phyloP scores from a whole-genome alignment of 179 eudicot genomes.

The Patellifolia procumbens region DNA sequence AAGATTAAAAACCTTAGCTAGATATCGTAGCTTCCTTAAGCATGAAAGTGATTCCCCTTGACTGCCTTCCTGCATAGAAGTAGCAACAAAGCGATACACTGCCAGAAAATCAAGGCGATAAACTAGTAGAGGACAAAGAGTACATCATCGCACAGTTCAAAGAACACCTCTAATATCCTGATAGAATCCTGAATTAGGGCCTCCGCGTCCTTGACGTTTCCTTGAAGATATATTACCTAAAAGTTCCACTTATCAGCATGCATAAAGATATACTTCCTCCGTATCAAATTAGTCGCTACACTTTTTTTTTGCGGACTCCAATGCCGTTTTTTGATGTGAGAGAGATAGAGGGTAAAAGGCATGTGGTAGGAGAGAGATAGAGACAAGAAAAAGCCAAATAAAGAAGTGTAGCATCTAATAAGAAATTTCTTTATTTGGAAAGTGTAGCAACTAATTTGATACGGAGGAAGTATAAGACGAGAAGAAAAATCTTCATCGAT shows the following conservation, averaged over 20 bases:
- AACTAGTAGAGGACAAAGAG: slow-evolving; percentile 6
- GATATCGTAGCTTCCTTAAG: slow-evolving; percentile 75
- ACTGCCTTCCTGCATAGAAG: slow-evolving; percentile 64
- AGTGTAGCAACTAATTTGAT: too few relatives aligned
- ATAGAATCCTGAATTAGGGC: slow-evolving; percentile 73
- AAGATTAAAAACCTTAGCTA: slow-evolving; percentile 66
- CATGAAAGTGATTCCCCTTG: slow-evolving; percentile 74
- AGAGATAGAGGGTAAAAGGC: too few relatives aligned
- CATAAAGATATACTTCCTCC: too few relatives aligned
- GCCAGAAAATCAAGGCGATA: background rate
- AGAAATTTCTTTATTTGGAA: too few relatives aligned
- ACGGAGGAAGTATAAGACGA: too few relatives aligned
- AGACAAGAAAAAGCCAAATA: too few relatives aligned
- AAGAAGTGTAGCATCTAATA: too few relatives aligned
- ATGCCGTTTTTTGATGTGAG: too few relatives aligned
- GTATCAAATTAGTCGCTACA: too few relatives aligned
- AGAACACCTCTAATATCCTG: slow-evolving; percentile 69
- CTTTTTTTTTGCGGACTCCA: too few relatives aligned
- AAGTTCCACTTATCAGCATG: background rate
- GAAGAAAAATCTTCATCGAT: slow-evolving; percentile 3
- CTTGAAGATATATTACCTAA: slow-evolving; percentile 81
- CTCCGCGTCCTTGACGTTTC: slow-evolving; percentile 72
- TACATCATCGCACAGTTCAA: slow-evolving; percentile 7
- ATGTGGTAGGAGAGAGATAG: too few relatives aligned
- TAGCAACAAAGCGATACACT: slow-evolving; percentile 11